A percentile compares a stretch with the other conserved stretches of the same genome.
Conservation (phyloP, 139 green algal species). For the Pseudopediastrum boryanum region DNA sequence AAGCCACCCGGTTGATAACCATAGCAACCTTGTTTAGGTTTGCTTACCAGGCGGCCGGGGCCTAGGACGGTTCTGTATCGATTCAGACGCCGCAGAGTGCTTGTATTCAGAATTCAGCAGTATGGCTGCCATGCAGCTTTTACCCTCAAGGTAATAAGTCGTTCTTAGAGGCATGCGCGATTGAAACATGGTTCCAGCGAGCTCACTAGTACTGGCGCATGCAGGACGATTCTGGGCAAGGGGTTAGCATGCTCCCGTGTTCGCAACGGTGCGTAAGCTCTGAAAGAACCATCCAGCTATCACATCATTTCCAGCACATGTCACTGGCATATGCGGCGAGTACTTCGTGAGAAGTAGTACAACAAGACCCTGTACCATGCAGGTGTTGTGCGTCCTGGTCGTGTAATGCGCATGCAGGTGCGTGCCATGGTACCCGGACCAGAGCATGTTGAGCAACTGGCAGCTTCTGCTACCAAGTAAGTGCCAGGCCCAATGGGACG, state of each 20-base stretch:
- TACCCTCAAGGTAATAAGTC: no score
- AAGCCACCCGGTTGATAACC: no score
- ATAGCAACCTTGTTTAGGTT: no score
- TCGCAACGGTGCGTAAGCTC: no score
- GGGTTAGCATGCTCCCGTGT: background rate
- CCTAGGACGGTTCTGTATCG: no score
- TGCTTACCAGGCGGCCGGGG: no score
- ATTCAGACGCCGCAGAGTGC: no score
- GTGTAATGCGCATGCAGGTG: background rate
- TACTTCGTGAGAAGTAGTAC: background rate
- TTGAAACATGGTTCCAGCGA: background rate
- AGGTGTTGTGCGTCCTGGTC: background rate
- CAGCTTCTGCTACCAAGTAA: slow-evolving; percentile 7
- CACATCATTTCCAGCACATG: no score
- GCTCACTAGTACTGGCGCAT: background rate
- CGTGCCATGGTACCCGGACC: slow-evolving; percentile 14
- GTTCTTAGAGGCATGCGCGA: no score
- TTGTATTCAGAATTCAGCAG: no score
- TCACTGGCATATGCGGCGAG: background rate
- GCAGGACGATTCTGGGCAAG: slow-evolving; percentile 7
- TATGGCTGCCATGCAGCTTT: no score
- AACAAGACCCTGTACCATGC: slow-evolving; percentile 1
- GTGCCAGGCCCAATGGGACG: background rate
- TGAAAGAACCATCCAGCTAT: no score
- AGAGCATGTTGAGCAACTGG: slow-evolving; percentile 17